Evolutionary conservation across 192 early-diverging fungal species (phyloP), one percentile per base, ranked within the genome.

Genomic region (Lunasporangiospora selenospora): DNA sequence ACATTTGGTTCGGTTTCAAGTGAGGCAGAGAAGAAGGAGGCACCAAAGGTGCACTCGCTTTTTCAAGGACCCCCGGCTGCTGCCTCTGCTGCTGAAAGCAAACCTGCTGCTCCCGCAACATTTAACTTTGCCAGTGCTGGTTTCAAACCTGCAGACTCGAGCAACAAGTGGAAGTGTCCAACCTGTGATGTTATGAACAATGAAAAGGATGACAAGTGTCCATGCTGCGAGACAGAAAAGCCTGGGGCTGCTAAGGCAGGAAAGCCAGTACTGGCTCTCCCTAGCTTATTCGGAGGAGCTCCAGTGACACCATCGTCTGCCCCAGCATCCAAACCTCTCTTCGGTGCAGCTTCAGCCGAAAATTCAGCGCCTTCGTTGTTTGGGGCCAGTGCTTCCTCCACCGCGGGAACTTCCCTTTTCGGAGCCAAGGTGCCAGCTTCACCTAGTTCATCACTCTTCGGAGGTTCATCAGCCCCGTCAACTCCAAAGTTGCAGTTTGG

Each of bases 81-180:
- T 19, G n/a, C 50, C 15, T 4, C 50, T 5, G 33, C 32, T 30
- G 16, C 50, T 8, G 24, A n/a, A 13, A 32, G 18, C 4, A 37
- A 26, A 32, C n/a, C 55, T 18, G 37, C n/a, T n/a, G n/a, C n/a
- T n/a, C n/a, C n/a, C n/a, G n/a, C n/a, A n/a, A n/a, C n/a, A n/a
- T n/a, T n/a, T n/a, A n/a, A n/a, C 36, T 48, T 9, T 23, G 13
- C 44, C 57, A n/a, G 1, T n/a, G 32, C n/a, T 30, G 53, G 53
- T 24, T 56, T 53, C 42, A 63, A 63, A 32, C 24, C 27, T 30
- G 50, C 49, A 10, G 62, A 64, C 21, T 46, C 1, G 12, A 32
- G 24, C 16, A 38, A 52, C 36, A 66, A 66, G 32, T 66, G 64
- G 64, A 66, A 58, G 23, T 66, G 64, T 18, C 54, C 54, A 18